Base-by-base conservation (phyloP, 345 rosid genomes). In the Camelina laxa region DNA sequence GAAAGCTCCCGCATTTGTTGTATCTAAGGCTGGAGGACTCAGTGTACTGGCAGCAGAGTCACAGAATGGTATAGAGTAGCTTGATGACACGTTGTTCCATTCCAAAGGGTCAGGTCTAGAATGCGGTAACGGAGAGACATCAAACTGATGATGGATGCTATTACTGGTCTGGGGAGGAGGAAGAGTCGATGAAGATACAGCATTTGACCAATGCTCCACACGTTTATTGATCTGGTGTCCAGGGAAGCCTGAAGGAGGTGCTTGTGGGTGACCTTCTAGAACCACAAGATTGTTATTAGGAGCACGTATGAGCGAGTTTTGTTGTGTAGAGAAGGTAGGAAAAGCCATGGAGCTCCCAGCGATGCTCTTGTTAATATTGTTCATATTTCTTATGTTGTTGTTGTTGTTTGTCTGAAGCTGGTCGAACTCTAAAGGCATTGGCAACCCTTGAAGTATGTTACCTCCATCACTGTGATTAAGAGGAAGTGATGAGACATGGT, bases 361-460 rank as follows among this genome's bases (percentile, higher is more conserved):
- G 0, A 77, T 48, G 72, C 1, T 51, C 30, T 67, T 59, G 53
- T 53, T 54, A 58, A 56, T 85, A 58, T 59, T 85, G 74, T 74
- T 72, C 80, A 74, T 49, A 83, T 61, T 71, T 55, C 45, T 48
- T 15, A 42, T 83, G 60, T 71, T 71, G 41, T 50, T 69, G 41
- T 47, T 69, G 74, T 85, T 88, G 83, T 77, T 86, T 65, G 82
- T 63, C 47, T 86, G 94, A 50, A 87, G 78, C 70, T 88, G 88
- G 69, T 86, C 89, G 30, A 85, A 81, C 74, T 85, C 97, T 49
- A 85, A 57, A 38, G 90, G 82, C 30, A 84, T 69, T n/a, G 94
- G 96, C 75, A 89, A 79, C 19, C 97, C 93, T 70, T 87, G 94
- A 58, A 89, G 89, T 50, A 89, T 72, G 76, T 66, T 86, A 31